phyloP scores from a whole-genome alignment of 495 filamentous ascomycete species.

The Penicillium subrubescens region DNA sequence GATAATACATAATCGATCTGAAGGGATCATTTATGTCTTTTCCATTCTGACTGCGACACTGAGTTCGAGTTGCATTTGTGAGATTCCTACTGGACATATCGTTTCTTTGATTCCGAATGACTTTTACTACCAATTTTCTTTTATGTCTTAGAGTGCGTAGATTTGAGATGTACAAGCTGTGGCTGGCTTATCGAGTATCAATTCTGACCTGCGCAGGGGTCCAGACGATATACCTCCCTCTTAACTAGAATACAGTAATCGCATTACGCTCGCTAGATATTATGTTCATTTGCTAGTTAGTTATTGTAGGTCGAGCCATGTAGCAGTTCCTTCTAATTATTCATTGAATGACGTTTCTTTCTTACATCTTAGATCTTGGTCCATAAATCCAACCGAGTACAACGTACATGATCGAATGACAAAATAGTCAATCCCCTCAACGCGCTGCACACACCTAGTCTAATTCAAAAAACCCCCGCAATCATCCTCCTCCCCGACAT shows the following conservation, averaged over 20 bases:
- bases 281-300: no score
- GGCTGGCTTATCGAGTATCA: not conserved
- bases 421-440: not conserved
- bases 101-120: slow-evolving; percentile 3
- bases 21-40: slow-evolving; percentile 18
- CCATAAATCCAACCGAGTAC: no score
- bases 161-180: not conserved
- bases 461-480: not conserved
- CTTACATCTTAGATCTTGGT: no score
- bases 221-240: no score
- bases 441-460: not conserved
- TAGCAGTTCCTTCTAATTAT: no score
- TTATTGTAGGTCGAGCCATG: no score
- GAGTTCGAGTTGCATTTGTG: not conserved
- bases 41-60: not conserved
- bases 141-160: not conserved
- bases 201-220: no score
- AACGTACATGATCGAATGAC: no score
- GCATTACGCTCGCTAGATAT: no score
- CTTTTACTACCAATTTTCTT: not conserved
- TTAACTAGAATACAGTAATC: no score
- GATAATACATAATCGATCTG: slow-evolving; percentile 32
- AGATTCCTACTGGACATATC: slow-evolving; percentile 28
- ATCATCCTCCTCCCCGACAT: not conserved
- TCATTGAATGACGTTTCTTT: no score